Evolutionary conservation across 2,329 filamentous ascomycete species (phyloP).

Genomic region (Phaeoacremonium minimum): DNA sequence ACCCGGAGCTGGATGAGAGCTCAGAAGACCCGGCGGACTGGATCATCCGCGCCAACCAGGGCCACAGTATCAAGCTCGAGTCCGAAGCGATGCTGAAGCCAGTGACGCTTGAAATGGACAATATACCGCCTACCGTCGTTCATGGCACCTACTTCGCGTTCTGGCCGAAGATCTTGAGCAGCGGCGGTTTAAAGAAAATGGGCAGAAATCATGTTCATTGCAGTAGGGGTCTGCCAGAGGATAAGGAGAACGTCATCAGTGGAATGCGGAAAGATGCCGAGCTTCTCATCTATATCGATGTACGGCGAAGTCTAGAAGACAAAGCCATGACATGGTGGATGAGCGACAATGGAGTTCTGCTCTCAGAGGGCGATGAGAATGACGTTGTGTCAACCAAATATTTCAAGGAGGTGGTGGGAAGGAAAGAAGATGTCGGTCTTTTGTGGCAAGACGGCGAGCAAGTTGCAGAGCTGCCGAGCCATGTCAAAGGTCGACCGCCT

Average conservation of each 20-base stretch:
- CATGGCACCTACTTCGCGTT: constrained; percentile 86
- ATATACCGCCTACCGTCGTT: constrained; percentile 65
- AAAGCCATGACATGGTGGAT: constrained; percentile 67
- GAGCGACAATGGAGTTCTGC: constrained; percentile 73
- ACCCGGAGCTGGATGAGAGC: constrained; percentile 18
- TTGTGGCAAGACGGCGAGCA: constrained; percentile 69
- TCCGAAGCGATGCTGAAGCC: constrained; percentile 67
- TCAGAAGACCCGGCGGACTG: constrained; percentile 58
- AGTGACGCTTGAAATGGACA: constrained; percentile 53
- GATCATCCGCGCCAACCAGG: constrained; percentile 93
- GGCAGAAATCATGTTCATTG: constrained; percentile 86
- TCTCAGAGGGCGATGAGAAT: constrained; percentile 55
- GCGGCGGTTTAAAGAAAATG: constrained; percentile 79
- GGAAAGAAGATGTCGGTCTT: constrained; percentile 54
- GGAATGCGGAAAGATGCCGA: constrained; percentile 79
- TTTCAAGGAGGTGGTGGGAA: constrained; percentile 65
- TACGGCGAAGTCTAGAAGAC: constrained; percentile 60
- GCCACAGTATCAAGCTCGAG: constrained; percentile 77
- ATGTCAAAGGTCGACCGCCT: constrained; percentile 44
- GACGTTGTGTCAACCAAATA: constrained; percentile 62
- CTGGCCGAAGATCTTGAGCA: constrained; percentile 70
- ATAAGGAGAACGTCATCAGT: constrained; percentile 55
- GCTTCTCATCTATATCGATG: constrained; percentile 72
- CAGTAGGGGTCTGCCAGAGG: constrained; percentile 64
- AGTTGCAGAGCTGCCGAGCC: constrained; percentile 61